Evolutionary conservation across 1,284 basidiomycete genomes (phyloP).

Genomic region (Rhodotorula mucilaginosa): DNA sequence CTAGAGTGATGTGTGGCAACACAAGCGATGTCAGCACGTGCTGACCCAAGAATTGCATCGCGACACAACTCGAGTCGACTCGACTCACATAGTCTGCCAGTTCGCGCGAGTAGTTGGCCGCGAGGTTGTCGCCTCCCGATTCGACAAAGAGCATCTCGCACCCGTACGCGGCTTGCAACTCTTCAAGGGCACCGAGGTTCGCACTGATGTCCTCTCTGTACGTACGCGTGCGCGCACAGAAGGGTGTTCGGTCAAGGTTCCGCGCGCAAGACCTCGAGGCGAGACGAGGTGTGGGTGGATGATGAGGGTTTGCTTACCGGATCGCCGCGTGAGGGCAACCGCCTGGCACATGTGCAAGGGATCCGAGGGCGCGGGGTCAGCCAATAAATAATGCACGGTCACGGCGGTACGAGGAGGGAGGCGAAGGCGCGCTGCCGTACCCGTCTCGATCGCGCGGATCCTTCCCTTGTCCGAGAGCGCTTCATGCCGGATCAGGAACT

Average conservation of each 20-base stretch:
- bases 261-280: background rate
- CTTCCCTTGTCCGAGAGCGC: slow-evolving; percentile 74
- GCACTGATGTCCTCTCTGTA: slow-evolving; percentile 89
- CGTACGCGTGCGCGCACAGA: slow-evolving; percentile 6
- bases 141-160: slow-evolving; percentile 47
- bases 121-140: slow-evolving; percentile 86
- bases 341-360: slow-evolving; percentile 50
- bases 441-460: slow-evolving; percentile 93
- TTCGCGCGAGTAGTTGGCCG: slow-evolving; percentile 61
- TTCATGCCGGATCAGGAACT: slow-evolving; percentile 89
- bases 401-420: background rate
- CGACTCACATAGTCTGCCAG: slow-evolving; percentile 97
- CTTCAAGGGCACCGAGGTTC: slow-evolving; percentile 91
- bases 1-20: slow-evolving; percentile 3
- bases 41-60: too few relatives aligned
- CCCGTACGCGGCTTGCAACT: slow-evolving; percentile 75
- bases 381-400: too few relatives aligned
- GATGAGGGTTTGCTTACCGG: slow-evolving; percentile 43
- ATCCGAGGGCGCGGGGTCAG: background rate
- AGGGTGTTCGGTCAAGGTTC: background rate
- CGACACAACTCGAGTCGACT: slow-evolving; percentile 71
- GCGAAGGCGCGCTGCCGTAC: slow-evolving; percentile 30
- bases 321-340: slow-evolving; percentile 95
- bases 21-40: background rate
- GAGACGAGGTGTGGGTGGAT: background rate